phyloP scores from a whole-genome alignment of 805 yeast species.

The Metschnikowia baotianmanensis region DNA sequence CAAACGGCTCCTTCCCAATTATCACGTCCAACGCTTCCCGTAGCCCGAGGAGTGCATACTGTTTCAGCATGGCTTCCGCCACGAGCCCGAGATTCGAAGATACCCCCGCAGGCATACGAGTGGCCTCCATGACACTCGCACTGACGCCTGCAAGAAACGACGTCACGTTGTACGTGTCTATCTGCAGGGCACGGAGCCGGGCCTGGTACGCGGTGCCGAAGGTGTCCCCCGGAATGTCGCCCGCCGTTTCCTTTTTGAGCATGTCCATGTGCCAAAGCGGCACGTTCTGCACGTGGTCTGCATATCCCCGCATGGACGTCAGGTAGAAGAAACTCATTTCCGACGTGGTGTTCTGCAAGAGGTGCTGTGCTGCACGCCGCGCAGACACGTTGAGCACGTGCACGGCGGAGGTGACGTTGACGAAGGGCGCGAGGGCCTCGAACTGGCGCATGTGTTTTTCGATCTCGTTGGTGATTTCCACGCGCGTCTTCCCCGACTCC shows the following conservation, averaged over 20 bases:
- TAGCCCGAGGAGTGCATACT: slow-evolving; percentile 16
- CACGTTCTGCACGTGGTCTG: slow-evolving; percentile 14
- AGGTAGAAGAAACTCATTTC: slow-evolving; percentile 17
- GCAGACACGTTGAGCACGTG: slow-evolving; percentile 17
- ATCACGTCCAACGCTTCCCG: slow-evolving; percentile 12
- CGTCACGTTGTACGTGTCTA: slow-evolving; percentile 11
- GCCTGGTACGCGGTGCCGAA: slow-evolving; percentile 17
- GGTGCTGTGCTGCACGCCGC: slow-evolving; percentile 6
- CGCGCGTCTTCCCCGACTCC: slow-evolving; percentile 13
- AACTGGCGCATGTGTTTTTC: slow-evolving; percentile 6
- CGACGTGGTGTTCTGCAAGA: slow-evolving; percentile 10
- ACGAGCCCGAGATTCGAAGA: slow-evolving; percentile 7
- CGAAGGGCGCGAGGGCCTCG: slow-evolving; percentile 7
- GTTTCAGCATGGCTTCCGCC: slow-evolving; percentile 17
- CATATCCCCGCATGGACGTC: slow-evolving; percentile 16
- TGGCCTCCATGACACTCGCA: neutral
- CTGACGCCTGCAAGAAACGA: slow-evolving; percentile 7
- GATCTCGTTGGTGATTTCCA: slow-evolving; percentile 7
- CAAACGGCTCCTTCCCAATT: neutral
- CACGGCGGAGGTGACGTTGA: slow-evolving; percentile 3
- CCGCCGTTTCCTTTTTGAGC: neutral
- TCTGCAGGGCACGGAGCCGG: neutral
- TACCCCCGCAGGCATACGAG: slow-evolving; percentile 8
- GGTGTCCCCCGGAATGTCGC: slow-evolving; percentile 9
- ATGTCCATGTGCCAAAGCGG: slow-evolving; percentile 15